phyloP scores from a whole-genome alignment of 345 rosid species.

The Euphorbia tirucalli region DNA sequence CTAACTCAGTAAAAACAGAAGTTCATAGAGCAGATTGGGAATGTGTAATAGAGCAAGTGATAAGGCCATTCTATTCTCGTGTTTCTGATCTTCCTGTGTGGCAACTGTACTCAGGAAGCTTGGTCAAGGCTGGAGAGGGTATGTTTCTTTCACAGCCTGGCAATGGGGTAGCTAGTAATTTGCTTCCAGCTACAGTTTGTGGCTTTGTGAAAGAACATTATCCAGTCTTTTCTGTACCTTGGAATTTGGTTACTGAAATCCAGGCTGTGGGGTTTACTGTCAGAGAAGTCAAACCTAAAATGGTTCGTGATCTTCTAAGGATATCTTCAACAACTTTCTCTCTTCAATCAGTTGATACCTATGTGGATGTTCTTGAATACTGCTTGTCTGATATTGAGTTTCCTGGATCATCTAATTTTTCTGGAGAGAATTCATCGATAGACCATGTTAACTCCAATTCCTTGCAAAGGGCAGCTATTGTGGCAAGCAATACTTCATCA shows the following conservation, averaged over 20 bases:
- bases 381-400: constrained; percentile 82
- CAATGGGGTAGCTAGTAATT: constrained; percentile 61
- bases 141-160: constrained; percentile 97
- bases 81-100: constrained; percentile 86
- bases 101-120: constrained; percentile 88
- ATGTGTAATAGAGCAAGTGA: constrained; percentile 69
- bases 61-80: constrained; percentile 82
- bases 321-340: constrained; percentile 59
- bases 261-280: constrained; percentile 68
- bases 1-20: constrained; percentile 32
- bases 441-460: constrained; percentile 25
- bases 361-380: constrained; percentile 83
- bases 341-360: constrained; percentile 82
- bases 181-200: constrained; percentile 93
- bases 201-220: constrained; percentile 92
- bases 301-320: constrained; percentile 85
- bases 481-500: constrained; percentile 34
- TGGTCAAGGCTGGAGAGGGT: constrained; percentile 90
- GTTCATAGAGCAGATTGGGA: constrained; percentile 61
- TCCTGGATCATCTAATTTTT: constrained; percentile 33
- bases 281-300: constrained; percentile 86
- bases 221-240: constrained; percentile 88
- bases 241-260: constrained; percentile 86
- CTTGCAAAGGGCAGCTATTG: constrained; percentile 27
- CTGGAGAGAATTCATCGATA: constrained; percentile 28